A percentile compares a stretch with the other conserved stretches of the same genome.
Evolutionary conservation across 2,329 filamentous ascomycete genomes (phyloP).

Genomic region (Aspergillus brunneoviolaceus): DNA sequence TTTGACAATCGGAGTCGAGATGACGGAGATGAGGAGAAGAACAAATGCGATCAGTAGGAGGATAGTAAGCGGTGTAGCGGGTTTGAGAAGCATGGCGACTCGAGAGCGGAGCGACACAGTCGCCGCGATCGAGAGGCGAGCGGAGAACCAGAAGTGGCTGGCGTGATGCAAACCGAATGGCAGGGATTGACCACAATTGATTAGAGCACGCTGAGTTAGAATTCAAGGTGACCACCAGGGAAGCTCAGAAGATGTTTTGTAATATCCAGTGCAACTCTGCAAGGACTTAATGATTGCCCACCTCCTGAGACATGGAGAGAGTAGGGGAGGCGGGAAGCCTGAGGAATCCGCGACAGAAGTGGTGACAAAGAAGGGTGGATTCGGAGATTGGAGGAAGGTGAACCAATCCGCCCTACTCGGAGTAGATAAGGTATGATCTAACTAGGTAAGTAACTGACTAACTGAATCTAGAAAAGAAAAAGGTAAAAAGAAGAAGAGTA

Average conservation of each 20-base stretch:
- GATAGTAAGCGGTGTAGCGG: conserved; percentile 85
- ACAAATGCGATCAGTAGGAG: conserved; percentile 83
- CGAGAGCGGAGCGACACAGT: conserved; percentile 18
- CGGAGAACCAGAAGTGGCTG: not conserved
- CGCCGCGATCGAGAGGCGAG: conserved; percentile 5
- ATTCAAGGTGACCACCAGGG: not conserved
- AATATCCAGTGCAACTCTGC: not conserved
- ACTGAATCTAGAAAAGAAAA: not conserved
- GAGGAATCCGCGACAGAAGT: not conserved
- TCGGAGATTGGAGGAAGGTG: not conserved
- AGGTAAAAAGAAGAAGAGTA: not conserved
- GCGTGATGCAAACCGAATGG: not conserved
- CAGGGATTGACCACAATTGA: not conserved
- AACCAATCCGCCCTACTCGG: not conserved
- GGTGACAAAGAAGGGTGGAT: not conserved
- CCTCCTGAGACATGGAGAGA: not conserved
- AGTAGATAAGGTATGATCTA: not conserved
- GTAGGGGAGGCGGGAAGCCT: not conserved
- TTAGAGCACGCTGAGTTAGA: not conserved
- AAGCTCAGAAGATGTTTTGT: not conserved
- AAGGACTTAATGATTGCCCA: not conserved
- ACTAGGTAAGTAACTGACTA: conserved; percentile 1
- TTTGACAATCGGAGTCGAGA: conserved; percentile 89
- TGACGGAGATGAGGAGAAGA: conserved; percentile 77
- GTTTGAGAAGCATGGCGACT: conserved; percentile 71